Evolutionary conservation across 2,329 filamentous ascomycete species (phyloP).

Genomic region (Drechmeria coniospora): DNA sequence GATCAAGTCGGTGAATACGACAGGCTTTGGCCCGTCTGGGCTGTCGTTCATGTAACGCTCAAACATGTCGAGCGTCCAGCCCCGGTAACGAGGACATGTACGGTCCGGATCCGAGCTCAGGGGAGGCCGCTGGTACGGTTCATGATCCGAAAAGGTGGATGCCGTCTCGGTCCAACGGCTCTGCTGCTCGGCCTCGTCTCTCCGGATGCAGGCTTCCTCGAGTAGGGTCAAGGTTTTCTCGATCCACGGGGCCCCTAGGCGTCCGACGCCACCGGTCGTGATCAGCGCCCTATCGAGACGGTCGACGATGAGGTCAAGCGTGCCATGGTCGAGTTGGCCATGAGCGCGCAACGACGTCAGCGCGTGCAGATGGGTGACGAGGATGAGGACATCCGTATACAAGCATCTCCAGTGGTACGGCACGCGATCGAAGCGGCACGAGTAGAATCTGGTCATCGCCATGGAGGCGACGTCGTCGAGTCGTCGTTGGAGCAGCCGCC

Average conservation of each 20-base stretch:
- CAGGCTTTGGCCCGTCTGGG: slow-evolving; percentile 32
- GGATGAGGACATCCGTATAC: slow-evolving; percentile 55
- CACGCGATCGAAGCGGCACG: slow-evolving; percentile 51
- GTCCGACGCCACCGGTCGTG: slow-evolving; percentile 48
- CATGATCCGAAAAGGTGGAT: slow-evolving; percentile 11
- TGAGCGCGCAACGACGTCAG: slow-evolving; percentile 6
- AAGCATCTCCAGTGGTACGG: slow-evolving; percentile 53
- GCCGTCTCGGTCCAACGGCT: no score
- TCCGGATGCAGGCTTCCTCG: slow-evolving; percentile 11
- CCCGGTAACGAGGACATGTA: slow-evolving; percentile 14
- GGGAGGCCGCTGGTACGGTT: slow-evolving; percentile 14
- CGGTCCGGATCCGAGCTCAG: slow-evolving; percentile 8
- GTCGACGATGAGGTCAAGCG: slow-evolving; percentile 42
- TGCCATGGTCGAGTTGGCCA: slow-evolving; percentile 4
- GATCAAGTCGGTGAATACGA: slow-evolving; percentile 54
- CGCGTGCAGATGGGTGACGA: slow-evolving; percentile 34
- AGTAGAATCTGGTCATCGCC: slow-evolving; percentile 52
- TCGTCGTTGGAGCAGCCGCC: slow-evolving; percentile 21
- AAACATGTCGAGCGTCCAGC: slow-evolving; percentile 42
- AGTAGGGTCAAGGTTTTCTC: slow-evolving; percentile 33
- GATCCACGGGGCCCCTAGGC: slow-evolving; percentile 34
- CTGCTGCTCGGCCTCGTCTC: slow-evolving; percentile 3
- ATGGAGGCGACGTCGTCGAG: slow-evolving; percentile 42
- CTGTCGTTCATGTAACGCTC: slow-evolving; percentile 41
- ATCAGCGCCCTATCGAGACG: slow-evolving; percentile 64